Base-by-base conservation (phyloP, 768 basidiomycete species). In the Lentinula detonsa region DNA sequence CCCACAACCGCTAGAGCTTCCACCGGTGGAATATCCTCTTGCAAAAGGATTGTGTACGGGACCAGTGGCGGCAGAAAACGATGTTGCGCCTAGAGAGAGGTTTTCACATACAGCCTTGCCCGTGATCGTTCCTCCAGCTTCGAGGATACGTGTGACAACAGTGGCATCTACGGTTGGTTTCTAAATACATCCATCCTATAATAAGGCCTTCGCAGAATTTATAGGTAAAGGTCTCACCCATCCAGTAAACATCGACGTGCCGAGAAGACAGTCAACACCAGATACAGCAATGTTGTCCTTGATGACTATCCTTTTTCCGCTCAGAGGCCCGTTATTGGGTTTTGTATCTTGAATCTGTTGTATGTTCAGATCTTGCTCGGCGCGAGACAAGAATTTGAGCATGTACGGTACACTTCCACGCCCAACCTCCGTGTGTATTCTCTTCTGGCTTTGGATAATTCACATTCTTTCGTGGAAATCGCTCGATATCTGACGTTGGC, bases 41-140 rank as follows among this genome's bases (percentile, higher is more conserved):
- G 59, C 59, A 16, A 51, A 42, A 6, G 51, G 59, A 31, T 60
- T 60, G 16, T 60, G 50, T 8, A 60, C 59, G 15, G 59, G 59
- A 13, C 59, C 59, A 2, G 59, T 60, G 28, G 59, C 48, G n/a
- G 59, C 59, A 18, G 49, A 34, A 31, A 60, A 60, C 15, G 49
- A 51, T 6, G 59, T 39, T 15, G 33, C 50, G 18, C 39, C 52
- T 37, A 60, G 7, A 16, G 59, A 60, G 31, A 60, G 31, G 28
- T 60, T 60, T 31, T 60, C 59, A n/a, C 59, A 60, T 4, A 53
- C 50, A 11, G 49, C 59, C 53, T 60, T 60, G 1, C 59, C 59
- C 8, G 53, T 10, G 15, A 54, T 21, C 11, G 50, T 42, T 15
- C 49, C 59, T 11, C 59, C 59, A 7, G 59, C 34, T 54, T 51